These are phyloP conservation scores for Pythium plurisporium DNA, from an alignment of 352 stramenopile species.

Conservation along the genomic window DNA sequence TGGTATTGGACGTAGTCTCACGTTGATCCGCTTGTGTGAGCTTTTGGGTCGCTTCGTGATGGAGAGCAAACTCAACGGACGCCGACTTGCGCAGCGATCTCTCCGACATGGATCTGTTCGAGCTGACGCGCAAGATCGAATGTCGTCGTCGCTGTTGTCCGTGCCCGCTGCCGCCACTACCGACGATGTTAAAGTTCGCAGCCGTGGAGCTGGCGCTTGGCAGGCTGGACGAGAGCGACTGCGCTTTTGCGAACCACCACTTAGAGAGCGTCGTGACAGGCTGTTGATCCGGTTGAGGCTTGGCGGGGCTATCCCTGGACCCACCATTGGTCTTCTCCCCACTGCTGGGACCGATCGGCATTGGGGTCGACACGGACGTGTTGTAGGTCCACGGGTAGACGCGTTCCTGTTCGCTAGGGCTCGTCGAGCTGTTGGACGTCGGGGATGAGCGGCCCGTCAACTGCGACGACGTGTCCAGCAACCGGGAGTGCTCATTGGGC, in stretches of 20 bases:
- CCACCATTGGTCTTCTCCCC: neutral
- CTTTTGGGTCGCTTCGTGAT: conserved; percentile 35
- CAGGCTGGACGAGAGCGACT: conserved; percentile 11
- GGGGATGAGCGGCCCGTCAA: conserved; percentile 1
- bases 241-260: conserved; percentile 4
- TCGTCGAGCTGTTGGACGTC: conserved; percentile 2
- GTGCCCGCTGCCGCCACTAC: neutral
- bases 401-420: conserved; percentile 9
- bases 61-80: conserved; percentile 67
- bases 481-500: conserved; percentile 5
- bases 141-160: conserved; percentile 19
- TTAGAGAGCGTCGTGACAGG: conserved; percentile 1
- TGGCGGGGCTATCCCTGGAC: too few relatives aligned
- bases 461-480: neutral
- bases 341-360: neutral
- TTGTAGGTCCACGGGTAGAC: conserved; percentile 11
- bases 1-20: conserved; percentile 31
- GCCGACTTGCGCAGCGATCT: conserved; percentile 50
- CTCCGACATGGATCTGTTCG: conserved; percentile 24
- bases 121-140: conserved; percentile 66
- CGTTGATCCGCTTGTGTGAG: conserved; percentile 24
- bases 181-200: neutral
- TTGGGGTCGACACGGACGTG: neutral
- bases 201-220: neutral
- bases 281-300: neutral